phyloP scores from a whole-genome alignment of 2,329 filamentous ascomycete species.

The Alternaria metachromatica region DNA sequence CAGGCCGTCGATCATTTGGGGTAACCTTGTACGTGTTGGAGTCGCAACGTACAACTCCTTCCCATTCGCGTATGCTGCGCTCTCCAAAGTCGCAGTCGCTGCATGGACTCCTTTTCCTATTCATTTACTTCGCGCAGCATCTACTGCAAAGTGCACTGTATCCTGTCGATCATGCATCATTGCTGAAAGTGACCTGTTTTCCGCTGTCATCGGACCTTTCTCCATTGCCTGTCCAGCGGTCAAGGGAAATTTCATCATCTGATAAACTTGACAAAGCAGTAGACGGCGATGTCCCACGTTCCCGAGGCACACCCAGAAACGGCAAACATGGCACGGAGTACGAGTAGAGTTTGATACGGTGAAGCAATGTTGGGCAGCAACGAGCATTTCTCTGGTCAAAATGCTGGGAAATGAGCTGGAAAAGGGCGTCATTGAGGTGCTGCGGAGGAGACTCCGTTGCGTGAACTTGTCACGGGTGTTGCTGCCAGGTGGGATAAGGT shows the following conservation, averaged over 20 bases:
- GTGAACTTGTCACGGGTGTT: not conserved
- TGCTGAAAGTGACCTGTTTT: not conserved
- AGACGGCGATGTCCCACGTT: not conserved
- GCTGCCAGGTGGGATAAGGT: not conserved
- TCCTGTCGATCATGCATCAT: not conserved
- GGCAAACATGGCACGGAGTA: not conserved
- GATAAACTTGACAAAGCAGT: not conserved
- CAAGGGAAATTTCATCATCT: not conserved
- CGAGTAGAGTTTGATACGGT: slow-evolving; percentile 2
- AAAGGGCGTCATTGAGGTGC: not conserved
- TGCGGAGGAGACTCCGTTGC: slow-evolving; percentile 6
- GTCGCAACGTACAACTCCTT: not conserved
- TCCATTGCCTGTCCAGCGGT: not conserved
- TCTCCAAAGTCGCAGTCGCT: not conserved
- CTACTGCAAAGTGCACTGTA: not conserved
- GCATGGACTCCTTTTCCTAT: not conserved
- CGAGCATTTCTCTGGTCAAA: not conserved
- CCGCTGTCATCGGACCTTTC: not conserved
- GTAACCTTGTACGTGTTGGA: not conserved
- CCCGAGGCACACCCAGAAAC: not conserved
- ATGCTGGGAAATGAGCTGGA: not conserved
- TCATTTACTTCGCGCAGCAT: not conserved
- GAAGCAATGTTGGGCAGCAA: slow-evolving; percentile 6
- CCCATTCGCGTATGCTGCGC: not conserved
- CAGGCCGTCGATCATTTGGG: not conserved